Base-by-base conservation (phyloP, 2,329 filamentous ascomycete genomes). In the Calonectria naviculata region DNA sequence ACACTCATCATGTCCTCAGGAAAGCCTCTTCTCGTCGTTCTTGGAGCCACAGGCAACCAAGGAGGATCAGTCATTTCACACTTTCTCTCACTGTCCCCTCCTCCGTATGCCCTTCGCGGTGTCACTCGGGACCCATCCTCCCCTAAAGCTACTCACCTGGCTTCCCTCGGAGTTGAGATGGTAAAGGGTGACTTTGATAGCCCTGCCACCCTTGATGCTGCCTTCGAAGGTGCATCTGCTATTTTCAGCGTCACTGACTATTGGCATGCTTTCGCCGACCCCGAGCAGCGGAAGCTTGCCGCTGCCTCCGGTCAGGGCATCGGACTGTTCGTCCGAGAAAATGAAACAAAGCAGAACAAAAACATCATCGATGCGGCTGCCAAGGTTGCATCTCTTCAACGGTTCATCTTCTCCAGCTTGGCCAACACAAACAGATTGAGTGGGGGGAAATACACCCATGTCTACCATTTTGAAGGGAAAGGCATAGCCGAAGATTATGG, bases 11-110 rank as follows among this genome's bases (percentile, higher is more conserved):
- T 44, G 41, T 44, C 41, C 5, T 44, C 41, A 4, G 7, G 10
- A 21, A 44, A 44, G 41, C 41, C 41, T 21, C 3, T 44, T 80
- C 76, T 52, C 15, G 26, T 52, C 26, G 47, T 52, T 9, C 26
- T 52, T 52, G 47, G 47, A 8, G 47, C 47, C 47, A 52, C 28
- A 9, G 17, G 47, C n/a, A 52, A 52, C 26, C 47, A 52, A 31
- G 47, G 47, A 19, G 47, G 47, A 21, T 44, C 41, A 3, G n/a
- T 44, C 41, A 1, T 44, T 21, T 44, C 41, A 6, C n/a, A 44
- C 21, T 44, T 44, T 10, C 19, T 44, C n/a, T 44, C 41, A 10
- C 5, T 44, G 4, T 21, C 41, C 17, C n/a, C 41, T 21, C 21
- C 41, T 24, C 41, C 41, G 9, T 44, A 44, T 21, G 8, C 41